Conservation (phyloP, 176 grass and related monocot species). For the Oryza australiensis region DNA sequence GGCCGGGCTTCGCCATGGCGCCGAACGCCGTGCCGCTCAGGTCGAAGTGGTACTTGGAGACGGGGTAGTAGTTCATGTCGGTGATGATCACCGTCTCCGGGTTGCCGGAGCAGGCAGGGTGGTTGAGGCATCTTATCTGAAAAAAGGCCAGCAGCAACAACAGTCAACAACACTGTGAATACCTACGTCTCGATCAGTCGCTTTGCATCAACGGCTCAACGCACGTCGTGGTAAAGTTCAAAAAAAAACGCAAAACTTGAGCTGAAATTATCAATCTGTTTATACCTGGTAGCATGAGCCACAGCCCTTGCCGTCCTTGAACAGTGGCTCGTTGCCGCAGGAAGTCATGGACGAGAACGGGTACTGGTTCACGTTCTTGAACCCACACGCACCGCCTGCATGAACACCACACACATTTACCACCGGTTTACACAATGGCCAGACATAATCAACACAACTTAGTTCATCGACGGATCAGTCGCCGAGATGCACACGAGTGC, state of each 20-base stretch:
- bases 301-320: constrained; percentile 70
- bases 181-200: neutral
- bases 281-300: constrained; percentile 60
- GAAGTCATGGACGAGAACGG: constrained; percentile 66
- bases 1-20: constrained; percentile 55
- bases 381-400: constrained; percentile 67
- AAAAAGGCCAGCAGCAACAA: neutral
- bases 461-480: neutral
- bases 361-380: constrained; percentile 47
- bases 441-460: too few relatives aligned
- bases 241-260: too few relatives aligned
- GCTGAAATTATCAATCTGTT: neutral
- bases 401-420: neutral
- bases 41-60: constrained; percentile 60
- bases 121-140: constrained; percentile 49
- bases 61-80: constrained; percentile 66
- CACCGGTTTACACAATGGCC: neutral
- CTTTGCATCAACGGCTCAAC: neutral
- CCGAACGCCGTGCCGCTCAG: constrained; percentile 71
- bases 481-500: neutral
- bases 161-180: neutral
- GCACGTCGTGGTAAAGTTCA: neutral
- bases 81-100: constrained; percentile 63
- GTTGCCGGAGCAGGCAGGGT: constrained; percentile 63
- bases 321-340: constrained; percentile 55